Evolutionary conservation across 2,329 filamentous ascomycete genomes (phyloP).

Genomic region (Tolypocladium tundrense): DNA sequence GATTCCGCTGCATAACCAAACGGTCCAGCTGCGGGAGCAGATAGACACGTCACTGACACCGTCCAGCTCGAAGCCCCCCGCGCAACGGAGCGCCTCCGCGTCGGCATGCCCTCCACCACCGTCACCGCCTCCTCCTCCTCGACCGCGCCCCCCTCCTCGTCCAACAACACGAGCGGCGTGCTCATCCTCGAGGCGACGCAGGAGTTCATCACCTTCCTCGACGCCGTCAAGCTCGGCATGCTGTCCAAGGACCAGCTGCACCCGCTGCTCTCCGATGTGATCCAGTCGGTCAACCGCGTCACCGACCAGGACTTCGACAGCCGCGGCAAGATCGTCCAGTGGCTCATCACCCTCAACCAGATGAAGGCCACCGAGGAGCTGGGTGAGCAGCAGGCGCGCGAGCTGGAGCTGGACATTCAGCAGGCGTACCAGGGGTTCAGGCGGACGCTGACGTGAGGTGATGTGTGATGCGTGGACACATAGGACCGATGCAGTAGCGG

Average conservation of each 20-base stretch:
- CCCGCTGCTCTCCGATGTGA: slow-evolving; percentile 86
- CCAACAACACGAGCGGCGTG: slow-evolving; percentile 44
- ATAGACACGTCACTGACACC: slow-evolving; percentile 3
- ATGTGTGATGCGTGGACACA: neutral
- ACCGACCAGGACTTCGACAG: slow-evolving; percentile 92
- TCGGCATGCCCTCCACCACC: slow-evolving; percentile 84
- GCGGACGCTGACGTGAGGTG: slow-evolving; percentile 50
- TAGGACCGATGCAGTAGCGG: neutral
- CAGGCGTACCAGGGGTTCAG: slow-evolving; percentile 93
- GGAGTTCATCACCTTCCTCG: slow-evolving; percentile 96
- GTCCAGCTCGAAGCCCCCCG: slow-evolving; percentile 81
- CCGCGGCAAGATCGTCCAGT: slow-evolving; percentile 94
- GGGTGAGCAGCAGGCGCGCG: slow-evolving; percentile 74
- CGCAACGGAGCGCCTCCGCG: slow-evolving; percentile 83
- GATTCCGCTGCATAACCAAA: neutral
- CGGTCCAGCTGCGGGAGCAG: neutral
- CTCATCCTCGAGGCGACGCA: slow-evolving; percentile 87
- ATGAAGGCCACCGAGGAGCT: slow-evolving; percentile 94
- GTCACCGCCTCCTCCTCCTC: slow-evolving; percentile 43
- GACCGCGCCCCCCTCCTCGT: slow-evolving; percentile 30
- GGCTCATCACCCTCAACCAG: slow-evolving; percentile 94
- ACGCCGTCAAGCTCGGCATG: slow-evolving; percentile 85
- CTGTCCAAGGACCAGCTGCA: slow-evolving; percentile 95
- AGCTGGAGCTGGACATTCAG: slow-evolving; percentile 88
- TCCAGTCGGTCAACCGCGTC: slow-evolving; percentile 94